Conservation (phyloP, 495 filamentous ascomycete genomes). For the Annulohypoxylon stygium region DNA sequence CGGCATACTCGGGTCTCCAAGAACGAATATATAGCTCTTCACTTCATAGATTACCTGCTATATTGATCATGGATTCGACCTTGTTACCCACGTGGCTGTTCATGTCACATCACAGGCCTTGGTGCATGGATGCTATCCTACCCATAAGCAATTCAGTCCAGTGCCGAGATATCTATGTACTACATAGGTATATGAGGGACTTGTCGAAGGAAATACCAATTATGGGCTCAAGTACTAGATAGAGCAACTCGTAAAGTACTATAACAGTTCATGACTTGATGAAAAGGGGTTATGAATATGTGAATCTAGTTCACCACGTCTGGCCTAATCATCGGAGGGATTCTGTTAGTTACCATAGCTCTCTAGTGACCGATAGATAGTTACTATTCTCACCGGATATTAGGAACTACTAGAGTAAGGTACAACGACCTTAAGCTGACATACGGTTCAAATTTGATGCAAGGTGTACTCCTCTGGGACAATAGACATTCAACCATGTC, state of each 20-base stretch:
- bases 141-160: not conserved
- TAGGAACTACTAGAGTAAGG: not conserved
- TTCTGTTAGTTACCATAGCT: no score
- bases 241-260: no score
- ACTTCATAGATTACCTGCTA: not conserved
- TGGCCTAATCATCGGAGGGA: no score
- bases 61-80: not conserved
- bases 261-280: no score
- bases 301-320: no score
- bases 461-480: not conserved
- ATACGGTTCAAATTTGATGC: not conserved
- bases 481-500: not conserved
- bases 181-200: no score
- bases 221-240: not conserved
- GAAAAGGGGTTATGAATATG: no score
- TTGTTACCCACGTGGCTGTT: slow-evolving; percentile 27
- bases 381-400: no score
- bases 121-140: not conserved
- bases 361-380: no score
- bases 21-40: not conserved
- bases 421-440: not conserved
- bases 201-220: not conserved
- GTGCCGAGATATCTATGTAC: not conserved
- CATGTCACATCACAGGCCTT: not conserved
- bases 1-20: not conserved